Evolutionary conservation across 805 yeast species (phyloP).

Genomic region (Ogataea glucozyma): DNA sequence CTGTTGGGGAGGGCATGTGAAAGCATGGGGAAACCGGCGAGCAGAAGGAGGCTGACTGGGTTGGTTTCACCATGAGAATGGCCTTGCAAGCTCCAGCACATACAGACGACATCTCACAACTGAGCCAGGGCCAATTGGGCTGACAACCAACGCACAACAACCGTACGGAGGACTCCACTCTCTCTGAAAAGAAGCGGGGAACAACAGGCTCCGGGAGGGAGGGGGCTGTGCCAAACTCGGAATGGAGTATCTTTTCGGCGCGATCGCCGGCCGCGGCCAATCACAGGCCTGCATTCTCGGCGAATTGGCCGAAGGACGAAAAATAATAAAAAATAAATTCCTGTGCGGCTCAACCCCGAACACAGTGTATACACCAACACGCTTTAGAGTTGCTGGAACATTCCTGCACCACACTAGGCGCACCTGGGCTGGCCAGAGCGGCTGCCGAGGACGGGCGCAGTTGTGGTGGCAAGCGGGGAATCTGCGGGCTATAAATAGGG

Average conservation of each 20-base stretch:
- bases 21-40: no score
- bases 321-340: not conserved
- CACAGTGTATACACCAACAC: not conserved
- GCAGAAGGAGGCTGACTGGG: no score
- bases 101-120: no score
- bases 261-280: slow-evolving; percentile 15
- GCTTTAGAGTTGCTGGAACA: not conserved
- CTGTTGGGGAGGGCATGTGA: no score
- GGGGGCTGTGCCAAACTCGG: slow-evolving; percentile 5
- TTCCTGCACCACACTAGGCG: not conserved
- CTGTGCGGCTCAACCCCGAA: slow-evolving; percentile 1
- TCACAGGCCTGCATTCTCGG: slow-evolving; percentile 13
- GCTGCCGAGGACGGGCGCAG: not conserved
- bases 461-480: not conserved
- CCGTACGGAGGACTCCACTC: no score
- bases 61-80: no score
- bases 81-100: no score
- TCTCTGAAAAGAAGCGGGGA: no score
- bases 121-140: no score
- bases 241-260: slow-evolving; percentile 9
- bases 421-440: not conserved
- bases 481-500: no score
- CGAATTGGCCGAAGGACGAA: slow-evolving; percentile 13
- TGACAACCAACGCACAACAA: no score
- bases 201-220: no score